These are phyloP conservation scores for Santalum album DNA, from an alignment of 164 flowering plant species.

Conservation along the genomic window DNA sequence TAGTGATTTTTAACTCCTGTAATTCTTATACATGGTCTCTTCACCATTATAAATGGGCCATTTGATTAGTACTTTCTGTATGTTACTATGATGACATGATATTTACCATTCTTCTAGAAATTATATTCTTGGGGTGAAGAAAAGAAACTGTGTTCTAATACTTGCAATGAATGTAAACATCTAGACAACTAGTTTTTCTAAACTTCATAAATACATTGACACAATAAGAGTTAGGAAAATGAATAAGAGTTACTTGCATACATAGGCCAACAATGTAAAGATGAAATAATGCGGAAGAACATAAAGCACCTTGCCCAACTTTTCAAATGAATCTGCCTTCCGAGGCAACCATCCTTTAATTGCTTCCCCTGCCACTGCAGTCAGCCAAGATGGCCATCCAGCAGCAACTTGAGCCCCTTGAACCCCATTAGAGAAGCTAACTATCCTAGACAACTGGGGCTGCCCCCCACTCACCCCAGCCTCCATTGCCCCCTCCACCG, in stretches of 20 bases:
- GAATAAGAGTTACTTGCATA: background rate
- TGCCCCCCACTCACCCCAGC: constrained; percentile 11
- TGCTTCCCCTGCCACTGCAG: constrained; percentile 53
- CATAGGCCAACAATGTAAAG: too few relatives aligned
- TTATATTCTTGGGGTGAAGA: too few relatives aligned
- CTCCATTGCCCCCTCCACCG: background rate
- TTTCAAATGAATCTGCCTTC: constrained; percentile 47
- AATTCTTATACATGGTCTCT: too few relatives aligned
- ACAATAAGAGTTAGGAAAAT: background rate
- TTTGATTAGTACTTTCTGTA: too few relatives aligned
- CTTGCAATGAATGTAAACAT: too few relatives aligned
- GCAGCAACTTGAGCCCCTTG: constrained; percentile 37
- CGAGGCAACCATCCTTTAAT: constrained; percentile 53
- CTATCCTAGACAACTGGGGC: constrained; percentile 17
- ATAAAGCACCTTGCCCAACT: constrained; percentile 36
- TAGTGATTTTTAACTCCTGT: too few relatives aligned
- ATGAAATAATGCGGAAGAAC: background rate
- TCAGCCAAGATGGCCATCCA: constrained; percentile 59
- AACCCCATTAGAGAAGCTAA: constrained; percentile 21
- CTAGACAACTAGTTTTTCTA: too few relatives aligned
- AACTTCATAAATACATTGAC: too few relatives aligned
- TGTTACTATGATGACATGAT: too few relatives aligned
- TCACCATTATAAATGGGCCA: too few relatives aligned
- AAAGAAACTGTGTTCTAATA: too few relatives aligned
- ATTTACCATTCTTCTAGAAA: too few relatives aligned